These are phyloP conservation scores for Chalara sp. DNA, from an alignment of 2,329 filamentous ascomycete genomes.

Conservation along the genomic window DNA sequence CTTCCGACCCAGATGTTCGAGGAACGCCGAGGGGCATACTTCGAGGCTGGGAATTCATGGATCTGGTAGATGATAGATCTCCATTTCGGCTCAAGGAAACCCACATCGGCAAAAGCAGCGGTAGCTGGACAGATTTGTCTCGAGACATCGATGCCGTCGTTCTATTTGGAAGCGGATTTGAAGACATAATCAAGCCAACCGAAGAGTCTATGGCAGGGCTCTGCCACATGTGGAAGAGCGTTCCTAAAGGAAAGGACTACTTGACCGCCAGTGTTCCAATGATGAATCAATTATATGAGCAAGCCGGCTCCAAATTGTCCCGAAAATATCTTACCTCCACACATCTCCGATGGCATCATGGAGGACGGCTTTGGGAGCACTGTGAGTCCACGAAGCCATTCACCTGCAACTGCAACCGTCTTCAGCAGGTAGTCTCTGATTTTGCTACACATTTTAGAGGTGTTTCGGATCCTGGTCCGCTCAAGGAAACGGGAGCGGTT, in stretches of 20 bases:
- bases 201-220: background rate
- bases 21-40: background rate
- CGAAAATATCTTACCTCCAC: too few relatives aligned
- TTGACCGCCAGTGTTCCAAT: background rate
- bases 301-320: too few relatives aligned
- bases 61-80: slow-evolving; percentile 1
- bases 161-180: slow-evolving; percentile 5
- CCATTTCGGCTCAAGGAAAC: slow-evolving; percentile 1
- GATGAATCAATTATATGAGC: too few relatives aligned
- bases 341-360: too few relatives aligned
- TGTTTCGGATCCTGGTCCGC: too few relatives aligned
- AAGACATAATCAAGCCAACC: slow-evolving; percentile 4
- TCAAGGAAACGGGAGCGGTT: too few relatives aligned
- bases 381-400: too few relatives aligned
- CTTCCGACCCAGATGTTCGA: background rate
- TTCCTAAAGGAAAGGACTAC: slow-evolving; percentile 5
- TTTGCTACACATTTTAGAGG: too few relatives aligned
- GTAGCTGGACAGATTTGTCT: slow-evolving; percentile 3
- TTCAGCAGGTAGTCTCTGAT: too few relatives aligned
- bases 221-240: slow-evolving; percentile 1
- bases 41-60: slow-evolving; percentile 8
- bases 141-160: slow-evolving; percentile 6
- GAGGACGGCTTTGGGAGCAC: too few relatives aligned
- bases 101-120: background rate
- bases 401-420: too few relatives aligned